A percentile compares a stretch with the other conserved stretches of the same genome.
Evolutionary conservation across 164 flowering plant species (phyloP).

Genomic region (Kingdonia uniflora): DNA sequence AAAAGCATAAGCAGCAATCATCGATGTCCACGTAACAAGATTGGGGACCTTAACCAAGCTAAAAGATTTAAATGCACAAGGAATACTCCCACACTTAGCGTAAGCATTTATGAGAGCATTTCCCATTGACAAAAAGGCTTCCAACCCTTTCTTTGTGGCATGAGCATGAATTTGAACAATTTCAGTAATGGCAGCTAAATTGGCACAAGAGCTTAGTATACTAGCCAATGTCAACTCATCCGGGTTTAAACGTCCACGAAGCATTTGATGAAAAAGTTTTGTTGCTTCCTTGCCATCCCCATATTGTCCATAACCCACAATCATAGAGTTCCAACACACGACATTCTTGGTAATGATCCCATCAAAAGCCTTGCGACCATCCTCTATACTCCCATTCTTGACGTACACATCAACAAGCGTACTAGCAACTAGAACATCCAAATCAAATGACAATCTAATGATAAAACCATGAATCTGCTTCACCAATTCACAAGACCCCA

Average conservation of each 20-base stretch:
- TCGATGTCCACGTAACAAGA: conserved; percentile 55
- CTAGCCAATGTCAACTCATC: conserved; percentile 60
- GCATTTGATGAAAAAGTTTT: conserved; percentile 37
- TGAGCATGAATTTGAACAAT: conserved; percentile 37
- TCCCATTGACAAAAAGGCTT: conserved; percentile 23
- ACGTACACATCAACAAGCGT: conserved; percentile 58
- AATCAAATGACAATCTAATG: conserved; percentile 26
- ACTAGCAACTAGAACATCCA: conserved; percentile 42
- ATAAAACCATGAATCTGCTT: conserved; percentile 44
- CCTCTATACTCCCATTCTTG: conserved; percentile 27
- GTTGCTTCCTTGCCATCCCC: conserved; percentile 50
- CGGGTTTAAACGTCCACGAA: conserved; percentile 25
- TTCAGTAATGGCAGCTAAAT: conserved; percentile 29
- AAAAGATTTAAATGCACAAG: conserved; percentile 28
- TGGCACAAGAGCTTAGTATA: conserved; percentile 51
- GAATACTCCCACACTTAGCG: conserved; percentile 46
- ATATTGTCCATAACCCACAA: conserved; percentile 50
- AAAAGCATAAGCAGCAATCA: conserved; percentile 43
- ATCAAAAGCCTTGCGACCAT: conserved; percentile 49
- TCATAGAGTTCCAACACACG: conserved; percentile 62
- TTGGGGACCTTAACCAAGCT: conserved; percentile 27
- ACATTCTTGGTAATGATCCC: conserved; percentile 32
- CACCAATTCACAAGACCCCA: conserved; percentile 23
- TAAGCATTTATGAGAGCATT: conserved; percentile 52
- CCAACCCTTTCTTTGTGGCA: conserved; percentile 29